Percentiles rank a stretch among this genome's conserved stretches.
phyloP scores from a whole-genome alignment of 805 yeast genomes.

The Metschnikowia proteae region DNA sequence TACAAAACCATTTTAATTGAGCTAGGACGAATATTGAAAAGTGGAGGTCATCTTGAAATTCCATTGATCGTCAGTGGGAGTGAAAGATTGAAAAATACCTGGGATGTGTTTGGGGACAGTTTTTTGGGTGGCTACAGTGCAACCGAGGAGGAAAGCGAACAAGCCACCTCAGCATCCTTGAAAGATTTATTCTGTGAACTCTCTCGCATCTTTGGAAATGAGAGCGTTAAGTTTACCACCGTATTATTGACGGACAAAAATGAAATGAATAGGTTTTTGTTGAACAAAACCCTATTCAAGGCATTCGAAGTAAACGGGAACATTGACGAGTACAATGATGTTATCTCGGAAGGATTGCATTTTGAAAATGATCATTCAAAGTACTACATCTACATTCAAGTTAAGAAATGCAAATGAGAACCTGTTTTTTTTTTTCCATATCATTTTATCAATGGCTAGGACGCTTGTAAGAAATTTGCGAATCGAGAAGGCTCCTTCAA shows the following conservation, averaged over 20 bases:
- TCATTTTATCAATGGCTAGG: no score
- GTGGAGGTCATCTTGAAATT: slow-evolving; percentile 34
- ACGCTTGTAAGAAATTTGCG: no score
- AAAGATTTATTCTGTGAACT: slow-evolving; percentile 21
- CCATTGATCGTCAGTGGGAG: slow-evolving; percentile 20
- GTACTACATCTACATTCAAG: slow-evolving; percentile 26
- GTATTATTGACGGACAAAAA: slow-evolving; percentile 27
- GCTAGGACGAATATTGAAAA: slow-evolving; percentile 33
- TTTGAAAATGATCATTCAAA: slow-evolving; percentile 14
- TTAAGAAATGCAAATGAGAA: slow-evolving; percentile 17
- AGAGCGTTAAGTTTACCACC: slow-evolving; percentile 29
- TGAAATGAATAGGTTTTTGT: slow-evolving; percentile 30
- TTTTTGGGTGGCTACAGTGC: background rate
- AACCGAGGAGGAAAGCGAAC: background rate
- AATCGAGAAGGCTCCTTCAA: no score
- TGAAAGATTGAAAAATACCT: background rate
- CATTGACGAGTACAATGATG: slow-evolving; percentile 25
- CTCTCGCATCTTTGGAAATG: slow-evolving; percentile 28
- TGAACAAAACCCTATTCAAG: slow-evolving; percentile 22
- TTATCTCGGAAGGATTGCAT: slow-evolving; percentile 16
- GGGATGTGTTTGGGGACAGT: slow-evolving; percentile 3
- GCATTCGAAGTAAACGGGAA: slow-evolving; percentile 34
- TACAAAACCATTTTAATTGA: slow-evolving; percentile 26
- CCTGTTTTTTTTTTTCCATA: background rate
- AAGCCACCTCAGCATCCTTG: background rate